phyloP scores from a whole-genome alignment of 371 early-diverging fungal genomes.

The Rhizopus microsporus region DNA sequence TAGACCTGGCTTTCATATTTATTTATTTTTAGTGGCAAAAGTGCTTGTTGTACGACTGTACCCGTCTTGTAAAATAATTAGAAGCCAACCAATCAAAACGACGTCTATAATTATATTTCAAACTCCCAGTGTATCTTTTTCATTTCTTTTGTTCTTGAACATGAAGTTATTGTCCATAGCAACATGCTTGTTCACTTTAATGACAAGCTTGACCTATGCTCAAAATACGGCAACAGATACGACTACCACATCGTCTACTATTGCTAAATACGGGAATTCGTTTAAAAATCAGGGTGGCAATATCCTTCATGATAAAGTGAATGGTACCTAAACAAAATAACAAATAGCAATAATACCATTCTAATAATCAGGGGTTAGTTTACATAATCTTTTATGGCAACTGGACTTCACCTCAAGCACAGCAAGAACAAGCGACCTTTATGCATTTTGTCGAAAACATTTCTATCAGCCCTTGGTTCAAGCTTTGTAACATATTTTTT shows the following conservation, averaged over 20 bases:
- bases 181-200: conserved; percentile 9
- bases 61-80: conserved; percentile 4
- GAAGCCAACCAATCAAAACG: conserved; percentile 5
- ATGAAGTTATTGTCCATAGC: conserved; percentile 20
- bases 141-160: background rate
- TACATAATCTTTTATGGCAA: conserved; percentile 58
- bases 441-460: conserved; percentile 50
- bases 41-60: conserved; percentile 1
- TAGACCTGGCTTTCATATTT: background rate
- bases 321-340: conserved; percentile 31
- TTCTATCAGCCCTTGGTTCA: conserved; percentile 49
- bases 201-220: conserved; percentile 7
- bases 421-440: conserved; percentile 41
- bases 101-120: conserved; percentile 10
- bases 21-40: background rate
- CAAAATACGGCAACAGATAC: conserved; percentile 20
- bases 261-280: conserved; percentile 30
- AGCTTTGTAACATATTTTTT: conserved; percentile 30
- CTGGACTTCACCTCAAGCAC: conserved; percentile 38
- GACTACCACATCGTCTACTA: conserved; percentile 18
- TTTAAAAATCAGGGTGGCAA: conserved; percentile 45
- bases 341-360: background rate
- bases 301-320: conserved; percentile 43
- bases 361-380: conserved; percentile 18
- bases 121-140: conserved; percentile 11